Percentiles rank a stretch among this genome's conserved stretches.
Conservation (phyloP, 768 basidiomycete genomes). For the Termitomyces sp. region DNA sequence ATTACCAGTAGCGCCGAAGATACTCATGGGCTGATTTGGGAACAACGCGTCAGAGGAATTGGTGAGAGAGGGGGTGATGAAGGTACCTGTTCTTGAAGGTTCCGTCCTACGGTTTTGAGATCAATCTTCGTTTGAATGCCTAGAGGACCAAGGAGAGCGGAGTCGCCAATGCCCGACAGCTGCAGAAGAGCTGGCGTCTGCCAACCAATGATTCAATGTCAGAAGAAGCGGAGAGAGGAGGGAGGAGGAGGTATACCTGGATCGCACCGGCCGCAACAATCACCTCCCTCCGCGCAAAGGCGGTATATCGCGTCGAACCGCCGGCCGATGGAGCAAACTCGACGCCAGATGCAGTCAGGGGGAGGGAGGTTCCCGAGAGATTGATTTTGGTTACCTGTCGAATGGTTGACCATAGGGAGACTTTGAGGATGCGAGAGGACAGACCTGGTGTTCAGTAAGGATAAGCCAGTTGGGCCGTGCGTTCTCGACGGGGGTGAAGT, state of each 20-base stretch:
- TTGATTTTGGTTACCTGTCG: conserved; percentile 39
- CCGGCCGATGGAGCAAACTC: conserved; percentile 36
- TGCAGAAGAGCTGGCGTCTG: conserved; percentile 44
- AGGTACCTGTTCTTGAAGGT: conserved; percentile 49
- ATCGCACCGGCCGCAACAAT: conserved; percentile 52
- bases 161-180: conserved; percentile 53
- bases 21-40: conserved; percentile 30
- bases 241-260: conserved; percentile 16
- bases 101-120: conserved; percentile 46
- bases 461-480: conserved; percentile 44
- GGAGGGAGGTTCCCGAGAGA: conserved; percentile 26
- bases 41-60: neutral
- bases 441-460: conserved; percentile 33
- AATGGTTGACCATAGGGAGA: neutral
- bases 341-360: conserved; percentile 39
- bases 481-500: conserved; percentile 46
- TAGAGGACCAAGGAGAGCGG: conserved; percentile 34
- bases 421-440: neutral
- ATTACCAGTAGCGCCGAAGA: conserved; percentile 33
- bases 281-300: conserved; percentile 40
- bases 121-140: conserved; percentile 42
- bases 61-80: neutral
- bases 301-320: conserved; percentile 31
- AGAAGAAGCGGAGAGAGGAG: neutral
- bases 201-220: neutral